Percentiles rank a stretch among this genome's conserved stretches.
phyloP scores from a whole-genome alignment of 2,329 filamentous ascomycete genomes.

The Diplocarpon rosae region DNA sequence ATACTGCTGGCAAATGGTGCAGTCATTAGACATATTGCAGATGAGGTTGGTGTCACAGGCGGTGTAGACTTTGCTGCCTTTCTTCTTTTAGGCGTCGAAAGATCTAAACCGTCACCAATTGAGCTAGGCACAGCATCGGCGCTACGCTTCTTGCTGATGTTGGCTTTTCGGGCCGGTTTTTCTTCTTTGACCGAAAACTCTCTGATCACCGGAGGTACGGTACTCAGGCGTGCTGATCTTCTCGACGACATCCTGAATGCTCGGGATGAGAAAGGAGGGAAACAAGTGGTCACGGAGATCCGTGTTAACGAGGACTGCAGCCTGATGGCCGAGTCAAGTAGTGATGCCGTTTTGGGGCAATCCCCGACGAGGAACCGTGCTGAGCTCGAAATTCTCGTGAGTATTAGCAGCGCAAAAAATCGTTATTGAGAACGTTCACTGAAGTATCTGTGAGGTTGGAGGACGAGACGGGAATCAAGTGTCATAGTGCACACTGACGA shows the following conservation, averaged over 20 bases:
- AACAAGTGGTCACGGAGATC: neutral
- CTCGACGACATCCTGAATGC: constrained; percentile 21
- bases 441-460: no score
- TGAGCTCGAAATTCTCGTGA: no score
- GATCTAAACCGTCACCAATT: constrained; percentile 7
- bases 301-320: neutral
- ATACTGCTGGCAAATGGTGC: constrained; percentile 31
- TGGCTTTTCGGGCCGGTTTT: constrained; percentile 8
- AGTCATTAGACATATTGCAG: constrained; percentile 35
- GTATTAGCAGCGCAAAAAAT: no score
- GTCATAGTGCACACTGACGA: no score
- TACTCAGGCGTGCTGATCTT: constrained; percentile 22
- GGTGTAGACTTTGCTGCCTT: constrained; percentile 17
- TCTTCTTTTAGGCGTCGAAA: constrained; percentile 25
- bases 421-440: no score
- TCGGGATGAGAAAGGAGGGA: neutral
- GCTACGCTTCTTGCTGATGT: constrained; percentile 21
- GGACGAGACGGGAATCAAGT: no score
- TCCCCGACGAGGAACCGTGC: no score
- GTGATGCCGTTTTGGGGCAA: neutral
- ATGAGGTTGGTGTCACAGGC: constrained; percentile 37
- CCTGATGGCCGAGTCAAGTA: neutral
- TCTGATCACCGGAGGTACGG: constrained; percentile 8
- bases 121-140: constrained; percentile 7
- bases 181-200: constrained; percentile 3